Evolutionary conservation across 75 land plant species (phyloP).

Genomic region (Selaginella tamariscina): DNA sequence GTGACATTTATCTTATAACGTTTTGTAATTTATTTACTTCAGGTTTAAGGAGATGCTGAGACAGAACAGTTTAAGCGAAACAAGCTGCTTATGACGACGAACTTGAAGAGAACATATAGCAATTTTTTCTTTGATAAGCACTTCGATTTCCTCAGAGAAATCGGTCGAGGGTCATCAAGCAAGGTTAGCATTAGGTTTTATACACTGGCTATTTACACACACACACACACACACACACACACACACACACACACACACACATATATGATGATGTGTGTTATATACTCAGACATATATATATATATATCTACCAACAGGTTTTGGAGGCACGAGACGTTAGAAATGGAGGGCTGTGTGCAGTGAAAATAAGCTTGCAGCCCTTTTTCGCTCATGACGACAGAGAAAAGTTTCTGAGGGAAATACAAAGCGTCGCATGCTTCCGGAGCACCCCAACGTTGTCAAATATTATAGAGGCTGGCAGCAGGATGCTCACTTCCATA

Average conservation of each 20-base stretch:
- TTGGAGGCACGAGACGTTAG: constrained; percentile 29
- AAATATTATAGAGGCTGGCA: constrained; percentile 30
- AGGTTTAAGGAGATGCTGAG: constrained; percentile 25
- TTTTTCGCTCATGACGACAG: constrained; percentile 24
- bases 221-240: too few species aligned
- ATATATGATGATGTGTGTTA: too few species aligned
- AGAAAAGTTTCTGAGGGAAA: constrained; percentile 23
- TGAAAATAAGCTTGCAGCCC: constrained; percentile 24
- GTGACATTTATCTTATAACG: background rate
- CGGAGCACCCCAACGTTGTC: constrained; percentile 28
- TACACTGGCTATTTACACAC: background rate
- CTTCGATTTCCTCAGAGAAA: constrained; percentile 27
- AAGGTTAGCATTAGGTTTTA: constrained; percentile 13
- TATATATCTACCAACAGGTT: constrained; percentile 13
- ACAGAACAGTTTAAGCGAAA: constrained; percentile 25
- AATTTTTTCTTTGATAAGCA: constrained; percentile 31
- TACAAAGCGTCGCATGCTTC: constrained; percentile 28
- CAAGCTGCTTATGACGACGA: constrained; percentile 26
- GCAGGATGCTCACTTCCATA: constrained; percentile 28
- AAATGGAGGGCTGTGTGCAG: constrained; percentile 24
- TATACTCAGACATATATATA: too few species aligned
- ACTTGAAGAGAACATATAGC: constrained; percentile 28
- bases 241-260: too few species aligned
- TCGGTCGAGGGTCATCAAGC: constrained; percentile 26
- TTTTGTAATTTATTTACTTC: background rate